Evolutionary conservation across 306 rosid genomes (phyloP).

Genomic region (Sophora flavescens): DNA sequence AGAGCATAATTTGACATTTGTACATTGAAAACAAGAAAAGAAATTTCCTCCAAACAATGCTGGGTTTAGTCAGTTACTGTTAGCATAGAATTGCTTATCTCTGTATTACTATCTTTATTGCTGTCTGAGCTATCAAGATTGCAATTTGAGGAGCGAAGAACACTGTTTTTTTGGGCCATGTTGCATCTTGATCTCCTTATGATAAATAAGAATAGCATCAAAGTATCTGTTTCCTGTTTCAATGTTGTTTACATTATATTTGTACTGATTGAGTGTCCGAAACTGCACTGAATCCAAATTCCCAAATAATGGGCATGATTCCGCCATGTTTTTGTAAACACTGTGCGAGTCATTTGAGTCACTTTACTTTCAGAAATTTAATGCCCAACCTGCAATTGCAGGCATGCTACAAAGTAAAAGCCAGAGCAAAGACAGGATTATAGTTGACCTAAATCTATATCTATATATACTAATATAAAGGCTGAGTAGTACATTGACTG

Average conservation of each 20-base stretch:
- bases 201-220: neutral
- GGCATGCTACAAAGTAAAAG: no score
- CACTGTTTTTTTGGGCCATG: neutral
- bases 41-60: neutral
- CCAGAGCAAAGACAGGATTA: no score
- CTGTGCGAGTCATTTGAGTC: neutral
- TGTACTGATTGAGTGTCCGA: neutral
- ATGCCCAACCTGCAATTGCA: no score
- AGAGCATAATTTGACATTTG: constrained; percentile 4
- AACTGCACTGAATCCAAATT: no score
- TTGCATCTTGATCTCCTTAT: neutral
- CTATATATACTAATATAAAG: no score
- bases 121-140: neutral
- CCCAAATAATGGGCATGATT: neutral
- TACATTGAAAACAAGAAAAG: neutral
- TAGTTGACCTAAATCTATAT: no score
- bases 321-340: neutral
- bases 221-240: neutral
- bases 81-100: neutral
- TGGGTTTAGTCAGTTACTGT: neutral
- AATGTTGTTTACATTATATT: neutral
- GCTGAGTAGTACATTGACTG: no score
- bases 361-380: no score
- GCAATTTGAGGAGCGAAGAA: neutral
- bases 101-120: neutral